Conservation (phyloP, 2,329 filamentous ascomycete genomes). For the Fusarium acutatum region DNA sequence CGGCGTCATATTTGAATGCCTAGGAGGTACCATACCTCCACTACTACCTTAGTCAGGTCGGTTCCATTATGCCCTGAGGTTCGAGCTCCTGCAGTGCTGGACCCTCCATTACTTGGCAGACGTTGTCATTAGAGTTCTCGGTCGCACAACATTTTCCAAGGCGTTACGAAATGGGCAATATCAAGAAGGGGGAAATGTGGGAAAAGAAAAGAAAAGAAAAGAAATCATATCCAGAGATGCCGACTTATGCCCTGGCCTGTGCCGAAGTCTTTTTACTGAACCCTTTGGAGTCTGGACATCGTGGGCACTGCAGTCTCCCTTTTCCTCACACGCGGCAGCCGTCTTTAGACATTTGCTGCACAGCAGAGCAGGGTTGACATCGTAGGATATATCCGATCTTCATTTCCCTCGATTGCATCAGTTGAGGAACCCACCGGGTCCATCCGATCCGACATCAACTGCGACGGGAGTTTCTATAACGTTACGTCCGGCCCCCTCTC, state of each 20-base stretch:
- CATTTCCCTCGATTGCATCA: conserved; percentile 17
- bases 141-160: conserved; percentile 6
- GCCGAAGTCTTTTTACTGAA: neutral
- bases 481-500: conserved; percentile 7
- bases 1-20: neutral
- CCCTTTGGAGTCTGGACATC: neutral
- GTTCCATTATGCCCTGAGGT: neutral
- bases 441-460: conserved; percentile 15
- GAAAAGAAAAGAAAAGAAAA: neutral
- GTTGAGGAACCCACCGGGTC: conserved; percentile 1
- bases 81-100: neutral
- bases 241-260: conserved; percentile 12
- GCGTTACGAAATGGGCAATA: neutral
- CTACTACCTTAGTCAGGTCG: neutral
- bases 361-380: neutral
- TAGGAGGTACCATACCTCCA: neutral
- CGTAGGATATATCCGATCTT: conserved; percentile 17
- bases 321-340: neutral
- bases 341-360: neutral
- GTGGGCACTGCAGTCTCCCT: neutral
- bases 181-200: neutral
- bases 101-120: conserved; percentile 11
- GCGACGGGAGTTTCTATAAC: conserved; percentile 1
- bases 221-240: conserved; percentile 12
- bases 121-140: conserved; percentile 25